Evolutionary conservation across 2,329 filamentous ascomycete species (phyloP).

Genomic region (Fusarium buharicum): DNA sequence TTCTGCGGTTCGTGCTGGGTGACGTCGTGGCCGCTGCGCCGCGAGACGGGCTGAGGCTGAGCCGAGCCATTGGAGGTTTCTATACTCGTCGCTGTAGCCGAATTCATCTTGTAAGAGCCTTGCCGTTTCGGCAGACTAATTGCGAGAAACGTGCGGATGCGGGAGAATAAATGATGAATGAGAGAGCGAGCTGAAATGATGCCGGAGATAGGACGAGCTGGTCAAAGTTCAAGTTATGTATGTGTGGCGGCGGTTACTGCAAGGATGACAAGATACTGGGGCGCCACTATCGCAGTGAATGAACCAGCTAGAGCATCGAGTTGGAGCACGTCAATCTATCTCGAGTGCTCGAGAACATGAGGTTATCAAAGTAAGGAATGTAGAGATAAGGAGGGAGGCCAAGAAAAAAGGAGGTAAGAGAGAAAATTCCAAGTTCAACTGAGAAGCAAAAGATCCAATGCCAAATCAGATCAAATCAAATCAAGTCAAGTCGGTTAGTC

Average conservation of each 20-base stretch:
- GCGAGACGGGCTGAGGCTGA: slow-evolving; percentile 34
- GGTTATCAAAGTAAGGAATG: slow-evolving; percentile 38
- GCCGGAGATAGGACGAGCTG: slow-evolving; percentile 17
- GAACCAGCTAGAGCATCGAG: slow-evolving; percentile 30
- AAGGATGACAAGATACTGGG: slow-evolving; percentile 33
- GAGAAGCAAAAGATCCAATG: not conserved
- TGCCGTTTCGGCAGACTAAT: slow-evolving; percentile 32
- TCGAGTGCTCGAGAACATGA: slow-evolving; percentile 12
- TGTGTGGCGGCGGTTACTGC: slow-evolving; percentile 28
- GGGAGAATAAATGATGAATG: not conserved
- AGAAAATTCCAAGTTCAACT: slow-evolving; percentile 20
- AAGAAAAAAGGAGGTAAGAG: slow-evolving; percentile 22
- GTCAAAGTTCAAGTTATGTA: slow-evolving; percentile 32
- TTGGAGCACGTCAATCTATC: slow-evolving; percentile 28
- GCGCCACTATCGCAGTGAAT: slow-evolving; percentile 35
- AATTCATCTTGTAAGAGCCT: slow-evolving; percentile 51
- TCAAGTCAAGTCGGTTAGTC: slow-evolving; percentile 21
- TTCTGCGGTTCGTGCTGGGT: slow-evolving; percentile 42
- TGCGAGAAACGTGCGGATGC: not conserved
- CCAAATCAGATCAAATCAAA: slow-evolving; percentile 4
- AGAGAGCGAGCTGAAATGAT: not conserved
- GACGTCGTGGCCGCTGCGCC: slow-evolving; percentile 44
- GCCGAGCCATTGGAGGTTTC: slow-evolving; percentile 46
- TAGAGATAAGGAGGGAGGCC: slow-evolving; percentile 16
- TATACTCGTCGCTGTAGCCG: slow-evolving; percentile 53